Evolutionary conservation across 2,329 filamentous ascomycete species (phyloP).

Genomic region (Claviceps paspali): DNA sequence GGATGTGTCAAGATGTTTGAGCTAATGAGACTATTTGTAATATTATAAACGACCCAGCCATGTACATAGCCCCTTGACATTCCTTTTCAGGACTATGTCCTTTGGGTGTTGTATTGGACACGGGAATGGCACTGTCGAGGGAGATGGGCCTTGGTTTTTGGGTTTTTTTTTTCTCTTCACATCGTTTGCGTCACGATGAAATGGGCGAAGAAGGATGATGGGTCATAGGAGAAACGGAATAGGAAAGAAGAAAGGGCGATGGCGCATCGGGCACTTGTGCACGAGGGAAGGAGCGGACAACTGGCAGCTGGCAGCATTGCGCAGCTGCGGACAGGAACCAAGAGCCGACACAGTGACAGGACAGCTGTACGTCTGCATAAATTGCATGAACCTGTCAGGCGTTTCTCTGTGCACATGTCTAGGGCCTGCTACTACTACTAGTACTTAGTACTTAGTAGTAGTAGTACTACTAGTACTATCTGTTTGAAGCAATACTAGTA

Average conservation of each 20-base stretch:
- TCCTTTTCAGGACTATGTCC: background rate
- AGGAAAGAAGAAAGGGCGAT: background rate
- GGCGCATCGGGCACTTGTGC: background rate
- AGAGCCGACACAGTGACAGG: too few relatives aligned
- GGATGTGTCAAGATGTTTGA: too few relatives aligned
- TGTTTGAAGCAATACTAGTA: too few relatives aligned
- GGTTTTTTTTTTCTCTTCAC: too few relatives aligned
- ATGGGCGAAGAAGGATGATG: background rate
- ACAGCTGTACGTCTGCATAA: background rate
- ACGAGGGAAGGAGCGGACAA: background rate
- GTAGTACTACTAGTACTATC: too few relatives aligned
- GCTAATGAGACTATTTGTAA: constrained; percentile 4
- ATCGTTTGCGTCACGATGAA: background rate
- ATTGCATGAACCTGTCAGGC: too few relatives aligned
- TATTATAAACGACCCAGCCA: background rate
- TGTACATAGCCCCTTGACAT: background rate
- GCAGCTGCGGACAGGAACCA: too few relatives aligned
- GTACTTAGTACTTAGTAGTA: too few relatives aligned
- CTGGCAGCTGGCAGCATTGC: too few relatives aligned
- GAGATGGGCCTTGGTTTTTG: background rate
- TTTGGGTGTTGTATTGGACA: background rate
- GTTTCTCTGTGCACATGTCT: too few relatives aligned
- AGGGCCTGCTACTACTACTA: too few relatives aligned
- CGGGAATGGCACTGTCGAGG: background rate
- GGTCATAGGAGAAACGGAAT: background rate